Conservation (phyloP, 83 land plant genomes). For the Picea abies region DNA sequence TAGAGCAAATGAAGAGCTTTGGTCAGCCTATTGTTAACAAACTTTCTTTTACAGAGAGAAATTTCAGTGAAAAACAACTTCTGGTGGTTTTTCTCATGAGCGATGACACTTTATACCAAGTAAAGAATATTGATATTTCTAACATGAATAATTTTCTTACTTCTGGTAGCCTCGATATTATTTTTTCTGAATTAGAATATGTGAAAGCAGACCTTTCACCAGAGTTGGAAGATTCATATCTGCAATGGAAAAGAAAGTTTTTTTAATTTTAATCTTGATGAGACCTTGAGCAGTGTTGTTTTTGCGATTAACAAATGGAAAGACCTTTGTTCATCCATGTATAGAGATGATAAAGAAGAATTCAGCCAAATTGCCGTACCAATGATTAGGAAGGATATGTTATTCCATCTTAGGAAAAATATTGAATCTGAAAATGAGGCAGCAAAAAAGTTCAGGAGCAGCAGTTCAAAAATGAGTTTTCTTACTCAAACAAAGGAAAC, state of each 20-base stretch:
- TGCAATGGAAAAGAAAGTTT: too few relatives aligned
- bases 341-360: background rate
- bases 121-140: background rate
- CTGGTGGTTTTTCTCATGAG: background rate
- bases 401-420: background rate
- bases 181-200: too few relatives aligned
- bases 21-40: background rate
- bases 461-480: background rate
- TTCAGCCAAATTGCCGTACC: background rate
- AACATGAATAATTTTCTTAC: too few relatives aligned
- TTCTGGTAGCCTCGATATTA: too few relatives aligned
- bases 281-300: too few relatives aligned
- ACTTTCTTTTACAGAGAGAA: background rate
- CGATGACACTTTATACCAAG: background rate
- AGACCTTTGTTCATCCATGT: too few relatives aligned
- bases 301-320: too few relatives aligned
- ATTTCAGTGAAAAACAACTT: background rate
- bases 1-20: background rate
- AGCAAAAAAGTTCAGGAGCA: background rate
- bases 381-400: background rate
- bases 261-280: too few relatives aligned
- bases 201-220: too few relatives aligned
- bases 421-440: background rate
- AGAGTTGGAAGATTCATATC: too few relatives aligned
- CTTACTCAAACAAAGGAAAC: too few relatives aligned